A percentile compares a stretch with the other conserved stretches of the same genome.
Evolutionary conservation across 805 yeast genomes (phyloP).

Genomic region (Wickerhamiella spandovensis): DNA sequence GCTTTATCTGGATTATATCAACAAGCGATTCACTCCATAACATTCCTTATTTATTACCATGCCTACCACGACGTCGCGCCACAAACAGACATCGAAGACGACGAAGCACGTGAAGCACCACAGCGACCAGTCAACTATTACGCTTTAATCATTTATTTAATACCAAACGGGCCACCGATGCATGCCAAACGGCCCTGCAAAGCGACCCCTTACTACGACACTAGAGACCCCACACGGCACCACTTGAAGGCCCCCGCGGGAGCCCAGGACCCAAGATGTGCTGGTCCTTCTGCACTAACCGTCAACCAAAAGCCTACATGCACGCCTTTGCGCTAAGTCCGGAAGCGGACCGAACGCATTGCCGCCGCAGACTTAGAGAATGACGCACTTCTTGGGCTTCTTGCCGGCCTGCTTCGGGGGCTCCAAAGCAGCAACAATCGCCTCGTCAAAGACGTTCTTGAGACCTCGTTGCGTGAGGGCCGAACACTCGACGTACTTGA

Average conservation of each 20-base stretch:
- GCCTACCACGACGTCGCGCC: no score
- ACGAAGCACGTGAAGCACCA: no score
- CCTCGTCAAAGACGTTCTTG: slow-evolving; percentile 96
- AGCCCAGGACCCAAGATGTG: no score
- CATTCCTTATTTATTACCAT: background rate
- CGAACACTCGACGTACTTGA: slow-evolving; percentile 93
- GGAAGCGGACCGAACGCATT: background rate
- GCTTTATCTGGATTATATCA: slow-evolving; percentile 14
- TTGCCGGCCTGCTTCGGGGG: slow-evolving; percentile 69
- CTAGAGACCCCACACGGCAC: background rate
- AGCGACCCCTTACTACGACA: background rate
- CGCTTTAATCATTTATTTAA: background rate
- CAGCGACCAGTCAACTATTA: background rate
- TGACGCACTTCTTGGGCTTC: slow-evolving; percentile 63
- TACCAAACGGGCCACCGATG: background rate
- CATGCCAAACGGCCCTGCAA: background rate
- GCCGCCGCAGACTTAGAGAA: slow-evolving; percentile 44
- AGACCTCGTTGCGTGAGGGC: slow-evolving; percentile 95
- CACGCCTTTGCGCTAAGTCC: background rate
- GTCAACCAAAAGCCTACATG: no score
- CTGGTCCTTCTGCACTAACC: no score
- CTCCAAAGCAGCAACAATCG: slow-evolving; percentile 94
- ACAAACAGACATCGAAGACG: no score
- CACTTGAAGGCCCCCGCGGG: no score
- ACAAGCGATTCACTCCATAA: slow-evolving; percentile 1